A percentile compares a stretch with the other conserved stretches of the same genome.
Conservation (phyloP, 2,329 filamentous ascomycete genomes). For the Cladosporium oxysporum region DNA sequence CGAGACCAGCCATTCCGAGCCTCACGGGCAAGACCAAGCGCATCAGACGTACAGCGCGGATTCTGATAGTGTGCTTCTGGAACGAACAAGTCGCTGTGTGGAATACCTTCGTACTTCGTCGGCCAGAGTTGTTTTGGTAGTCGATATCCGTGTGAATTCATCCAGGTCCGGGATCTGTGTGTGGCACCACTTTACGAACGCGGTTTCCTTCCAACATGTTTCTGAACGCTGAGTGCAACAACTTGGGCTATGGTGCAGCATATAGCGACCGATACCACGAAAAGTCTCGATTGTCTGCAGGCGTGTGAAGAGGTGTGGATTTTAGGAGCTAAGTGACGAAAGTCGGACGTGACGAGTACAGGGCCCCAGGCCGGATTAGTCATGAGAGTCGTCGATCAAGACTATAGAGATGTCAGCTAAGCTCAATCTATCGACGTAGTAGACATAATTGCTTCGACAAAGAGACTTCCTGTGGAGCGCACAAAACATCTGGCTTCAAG, state of each 20-base stretch:
- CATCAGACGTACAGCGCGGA: background rate
- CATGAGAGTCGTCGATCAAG: background rate
- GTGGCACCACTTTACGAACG: background rate
- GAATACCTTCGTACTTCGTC: background rate
- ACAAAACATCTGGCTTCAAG: background rate
- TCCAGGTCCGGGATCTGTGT: background rate
- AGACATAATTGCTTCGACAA: no score
- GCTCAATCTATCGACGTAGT: background rate
- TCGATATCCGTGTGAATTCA: background rate
- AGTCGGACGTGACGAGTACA: background rate
- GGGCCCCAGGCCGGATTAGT: background rate
- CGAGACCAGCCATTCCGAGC: background rate
- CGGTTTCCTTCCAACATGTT: background rate
- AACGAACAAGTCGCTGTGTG: background rate
- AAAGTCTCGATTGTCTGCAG: background rate
- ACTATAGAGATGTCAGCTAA: background rate
- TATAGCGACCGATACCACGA: background rate
- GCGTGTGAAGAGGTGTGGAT: background rate
- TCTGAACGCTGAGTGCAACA: background rate
- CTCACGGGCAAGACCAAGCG: background rate
- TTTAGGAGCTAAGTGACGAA: background rate
- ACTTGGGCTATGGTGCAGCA: background rate
- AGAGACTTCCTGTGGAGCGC: background rate
- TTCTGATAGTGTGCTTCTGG: background rate
- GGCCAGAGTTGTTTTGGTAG: background rate